Base-by-base conservation (phyloP, 2,329 filamentous ascomycete species). In the Colletotrichum sp. region DNA sequence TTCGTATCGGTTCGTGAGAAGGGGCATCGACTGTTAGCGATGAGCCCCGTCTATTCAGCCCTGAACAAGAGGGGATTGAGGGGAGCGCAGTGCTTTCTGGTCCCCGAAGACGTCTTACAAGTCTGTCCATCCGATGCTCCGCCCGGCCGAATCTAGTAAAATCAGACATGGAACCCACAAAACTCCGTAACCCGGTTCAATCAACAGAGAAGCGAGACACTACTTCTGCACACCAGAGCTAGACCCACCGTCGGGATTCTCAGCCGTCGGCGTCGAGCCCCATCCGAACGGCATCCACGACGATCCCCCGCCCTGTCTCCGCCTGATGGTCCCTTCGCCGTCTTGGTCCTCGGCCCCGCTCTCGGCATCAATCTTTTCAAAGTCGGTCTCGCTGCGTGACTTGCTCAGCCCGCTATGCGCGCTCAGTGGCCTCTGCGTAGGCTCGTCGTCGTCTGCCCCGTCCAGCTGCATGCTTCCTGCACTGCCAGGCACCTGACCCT, bases 361-460 rank as follows among this genome's bases (percentile, higher is more conserved):
- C 81, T 96, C 94, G 39, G 93, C 92, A 77, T 97, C 94, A 79
- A 98, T 95, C 83, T 95, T 94, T 81, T 98, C 96, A 81, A 98
- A 98, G 80, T 98, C 96, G 25, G 91, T 91, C 82, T 98, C 96
- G 83, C 95, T 98, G 78, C 93, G 92, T 81, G 94, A 96, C 86
- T 96, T 96, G 80, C 91, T 93, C 80, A 98, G 85, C 5, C 88
- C 91, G 77, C 89, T 90, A 63, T 88, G 83, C n/a, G 89, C 87
- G 77, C 87, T 87, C 75, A 87, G 83, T 34, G 85, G 87, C 68
- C 89, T 85, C 77, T 88, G 84, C 5, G 83, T 80, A 25, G 81
- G 27, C 30, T 77, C 75, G 34, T 73, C 72, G 32, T 77, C 75
- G 27, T 44, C 61, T 22, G 44, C 44, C 64, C 74, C 69, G 61